These are phyloP conservation scores for Penicillium crystallinum DNA, from an alignment of 495 filamentous ascomycete genomes.

Conservation along the genomic window DNA sequence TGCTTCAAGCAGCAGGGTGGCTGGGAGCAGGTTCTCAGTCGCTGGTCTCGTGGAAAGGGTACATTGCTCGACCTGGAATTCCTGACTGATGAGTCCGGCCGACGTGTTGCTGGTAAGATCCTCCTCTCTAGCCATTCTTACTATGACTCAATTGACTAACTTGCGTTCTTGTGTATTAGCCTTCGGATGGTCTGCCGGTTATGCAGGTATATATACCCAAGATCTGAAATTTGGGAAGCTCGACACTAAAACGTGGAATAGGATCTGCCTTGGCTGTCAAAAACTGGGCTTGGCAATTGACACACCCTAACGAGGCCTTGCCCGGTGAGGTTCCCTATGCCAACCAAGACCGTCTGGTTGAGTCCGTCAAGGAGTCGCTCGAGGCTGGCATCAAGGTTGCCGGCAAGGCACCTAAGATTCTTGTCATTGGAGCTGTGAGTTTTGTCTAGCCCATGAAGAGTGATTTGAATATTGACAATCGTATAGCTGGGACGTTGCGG, in stretches of 20 bases:
- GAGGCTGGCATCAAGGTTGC: constrained; percentile 51
- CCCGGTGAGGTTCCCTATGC: constrained; percentile 68
- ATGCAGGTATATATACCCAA: constrained; percentile 50
- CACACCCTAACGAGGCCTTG: constrained; percentile 63
- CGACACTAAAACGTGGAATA: constrained; percentile 9
- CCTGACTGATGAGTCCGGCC: constrained; percentile 69
- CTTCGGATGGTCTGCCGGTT: constrained; percentile 76
- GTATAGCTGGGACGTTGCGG: constrained; percentile 73
- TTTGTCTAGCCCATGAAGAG: not conserved
- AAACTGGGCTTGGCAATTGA: constrained; percentile 86
- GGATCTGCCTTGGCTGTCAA: constrained; percentile 70
- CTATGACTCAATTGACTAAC: constrained; percentile 29
- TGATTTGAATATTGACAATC: constrained; percentile 3
- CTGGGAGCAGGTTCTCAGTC: constrained; percentile 75
- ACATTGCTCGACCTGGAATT: constrained; percentile 89
- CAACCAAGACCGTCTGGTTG: constrained; percentile 67
- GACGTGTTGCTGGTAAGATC: constrained; percentile 63
- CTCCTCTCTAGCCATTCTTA: not conserved
- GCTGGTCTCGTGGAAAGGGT: constrained; percentile 79
- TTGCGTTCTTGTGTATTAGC: constrained; percentile 19
- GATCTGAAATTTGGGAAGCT: not conserved
- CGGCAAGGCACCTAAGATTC: constrained; percentile 46
- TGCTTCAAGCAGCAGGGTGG: constrained; percentile 85
- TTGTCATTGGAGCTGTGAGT: constrained; percentile 57
- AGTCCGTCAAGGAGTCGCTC: constrained; percentile 65